A percentile compares a stretch with the other conserved stretches of the same genome.
phyloP scores from a whole-genome alignment of 768 basidiomycete species.

The Mycena indigotica region DNA sequence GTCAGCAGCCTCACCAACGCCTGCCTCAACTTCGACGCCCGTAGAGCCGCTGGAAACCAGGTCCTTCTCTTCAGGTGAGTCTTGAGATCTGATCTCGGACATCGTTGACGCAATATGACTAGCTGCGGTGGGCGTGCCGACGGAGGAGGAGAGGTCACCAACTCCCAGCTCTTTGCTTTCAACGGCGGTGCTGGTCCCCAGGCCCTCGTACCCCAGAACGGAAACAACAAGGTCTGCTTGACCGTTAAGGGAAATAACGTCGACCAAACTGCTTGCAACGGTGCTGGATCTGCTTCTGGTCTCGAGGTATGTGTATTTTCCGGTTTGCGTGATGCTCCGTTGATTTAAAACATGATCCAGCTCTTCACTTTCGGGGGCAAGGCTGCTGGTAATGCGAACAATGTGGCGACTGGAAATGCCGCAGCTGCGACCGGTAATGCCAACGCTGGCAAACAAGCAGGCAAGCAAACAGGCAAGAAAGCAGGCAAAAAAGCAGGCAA shows the following conservation, averaged over 20 bases:
- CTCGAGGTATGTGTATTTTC: constrained; percentile 12
- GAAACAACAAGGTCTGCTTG: constrained; percentile 21
- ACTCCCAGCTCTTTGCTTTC: constrained; percentile 29
- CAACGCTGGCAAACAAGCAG: constrained; percentile 1
- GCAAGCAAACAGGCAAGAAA: no score
- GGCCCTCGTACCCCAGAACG: constrained; percentile 22
- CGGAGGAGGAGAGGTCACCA: constrained; percentile 21
- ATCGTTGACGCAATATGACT: no score
- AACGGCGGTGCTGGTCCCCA: constrained; percentile 19
- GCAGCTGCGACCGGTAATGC: constrained; percentile 1
- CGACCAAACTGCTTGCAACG: constrained; percentile 24
- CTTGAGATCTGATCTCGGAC: no score
- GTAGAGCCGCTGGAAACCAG: constrained; percentile 24
- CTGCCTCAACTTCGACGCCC: constrained; percentile 27
- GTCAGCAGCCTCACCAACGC: constrained; percentile 29
- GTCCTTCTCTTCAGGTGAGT: constrained; percentile 28
- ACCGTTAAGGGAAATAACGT: constrained; percentile 18
- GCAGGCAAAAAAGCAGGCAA: no score
- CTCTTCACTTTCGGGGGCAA: constrained; percentile 25
- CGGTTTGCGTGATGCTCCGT: not conserved
- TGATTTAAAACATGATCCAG: not conserved
- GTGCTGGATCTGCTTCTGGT: constrained; percentile 16
- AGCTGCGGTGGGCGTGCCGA: constrained; percentile 30
- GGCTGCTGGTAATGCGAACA: no score
- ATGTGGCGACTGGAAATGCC: not conserved